Evolutionary conservation across 345 rosid genomes (phyloP), one percentile per base, ranked within the genome.

Genomic region (Theobroma cacao): DNA sequence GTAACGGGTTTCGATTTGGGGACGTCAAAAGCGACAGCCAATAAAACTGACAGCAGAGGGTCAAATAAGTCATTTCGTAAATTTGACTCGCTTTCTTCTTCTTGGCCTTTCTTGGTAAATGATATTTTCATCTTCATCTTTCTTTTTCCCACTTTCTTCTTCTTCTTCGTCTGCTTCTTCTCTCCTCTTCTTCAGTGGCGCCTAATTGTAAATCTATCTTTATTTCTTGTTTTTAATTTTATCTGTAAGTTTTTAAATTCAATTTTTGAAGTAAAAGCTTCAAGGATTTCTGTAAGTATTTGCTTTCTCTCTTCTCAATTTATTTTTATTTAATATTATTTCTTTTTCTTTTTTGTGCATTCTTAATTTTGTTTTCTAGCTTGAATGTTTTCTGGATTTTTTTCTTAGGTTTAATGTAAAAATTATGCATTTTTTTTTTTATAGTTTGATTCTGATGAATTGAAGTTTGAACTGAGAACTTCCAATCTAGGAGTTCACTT

Each of bases 191-290:
- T 28, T 52, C 45, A 41, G 43, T 41, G 47, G 68, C 56, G 65
- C 43, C 22, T 40, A 9, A 58, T 43, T 10, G 3, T 70, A 45
- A 68, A 55, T 74, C 68, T 41, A 11, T 24, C 43, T 7, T 2
- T 13, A 1, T 33, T 15, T 26, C 38, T 67, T 13, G 12, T 20
- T 31, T 12, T 26, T 28, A 24, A n/a, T 74, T n/a, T 72, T 33
- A 18, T 63, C 22, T 50, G 13, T 66, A 11, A 5, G 5, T 28
- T 40, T 11, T 68, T 55, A 26, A n/a, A 26, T 45, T 78, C 53
- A 75, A n/a, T 78, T 40, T 15, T 69, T 61, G 61, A 14, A 77
- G 45, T 74, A 63, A 67, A 61, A n/a, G n/a, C 78, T 69, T 87
- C 72, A 76, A 80, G 85, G 81, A 34, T 26, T 47, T 61, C 80